Evolutionary conservation across 768 basidiomycete genomes (phyloP).

Genomic region (Auricularia sp.): DNA sequence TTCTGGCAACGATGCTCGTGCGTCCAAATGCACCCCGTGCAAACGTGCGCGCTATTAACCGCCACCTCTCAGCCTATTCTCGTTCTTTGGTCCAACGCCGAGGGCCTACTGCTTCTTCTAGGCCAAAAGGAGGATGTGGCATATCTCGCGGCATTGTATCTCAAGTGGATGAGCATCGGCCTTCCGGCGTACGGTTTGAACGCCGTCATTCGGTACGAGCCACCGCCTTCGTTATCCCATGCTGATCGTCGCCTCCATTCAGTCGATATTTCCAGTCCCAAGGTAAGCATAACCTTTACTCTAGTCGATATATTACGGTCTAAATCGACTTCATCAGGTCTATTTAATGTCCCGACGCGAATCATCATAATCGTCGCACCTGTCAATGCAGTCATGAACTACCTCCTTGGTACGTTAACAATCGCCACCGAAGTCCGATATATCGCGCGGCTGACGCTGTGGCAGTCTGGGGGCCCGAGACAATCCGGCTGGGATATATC

Average conservation of each 20-base stretch:
- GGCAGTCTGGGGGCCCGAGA: constrained; percentile 70
- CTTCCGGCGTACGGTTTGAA: constrained; percentile 68
- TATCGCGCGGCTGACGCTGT: neutral
- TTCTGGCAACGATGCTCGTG: neutral
- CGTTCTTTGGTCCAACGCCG: constrained; percentile 75
- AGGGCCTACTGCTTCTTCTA: constrained; percentile 62
- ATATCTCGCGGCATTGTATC: constrained; percentile 60
- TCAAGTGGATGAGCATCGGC: constrained; percentile 66
- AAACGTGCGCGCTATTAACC: neutral
- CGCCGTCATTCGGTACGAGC: constrained; percentile 37
- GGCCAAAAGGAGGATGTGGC: constrained; percentile 83
- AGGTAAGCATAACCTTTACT: constrained; percentile 28
- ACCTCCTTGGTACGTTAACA: constrained; percentile 53
- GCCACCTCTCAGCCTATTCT: constrained; percentile 35
- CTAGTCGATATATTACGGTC: neutral
- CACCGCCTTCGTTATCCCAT: neutral
- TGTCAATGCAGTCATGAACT: constrained; percentile 76
- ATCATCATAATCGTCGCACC: constrained; percentile 79
- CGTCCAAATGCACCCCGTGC: neutral
- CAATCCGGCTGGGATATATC: constrained; percentile 75
- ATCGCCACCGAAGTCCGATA: neutral
- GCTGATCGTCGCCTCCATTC: neutral
- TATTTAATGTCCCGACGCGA: constrained; percentile 78
- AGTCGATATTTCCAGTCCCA: constrained; percentile 80
- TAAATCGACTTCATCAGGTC: constrained; percentile 29